A percentile compares a stretch with the other conserved stretches of the same genome.
Conservation (phyloP, 768 basidiomycete species). For the Lactifluus pinguis region DNA sequence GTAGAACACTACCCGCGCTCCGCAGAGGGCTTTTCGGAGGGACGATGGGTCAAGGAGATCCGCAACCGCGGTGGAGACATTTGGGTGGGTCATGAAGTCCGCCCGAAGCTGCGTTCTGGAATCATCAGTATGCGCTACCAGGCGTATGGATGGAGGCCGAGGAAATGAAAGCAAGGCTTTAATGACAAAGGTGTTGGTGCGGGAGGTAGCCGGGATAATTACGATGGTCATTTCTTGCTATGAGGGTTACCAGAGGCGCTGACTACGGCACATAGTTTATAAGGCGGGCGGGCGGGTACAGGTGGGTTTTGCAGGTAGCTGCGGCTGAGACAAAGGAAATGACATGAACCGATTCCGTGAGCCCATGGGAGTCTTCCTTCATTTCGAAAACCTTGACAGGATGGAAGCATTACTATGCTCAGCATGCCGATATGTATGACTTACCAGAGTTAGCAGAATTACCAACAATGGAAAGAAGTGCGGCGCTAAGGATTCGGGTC, state of each 20-base stretch:
- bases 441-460: conserved; percentile 6
- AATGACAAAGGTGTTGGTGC: conserved; percentile 14
- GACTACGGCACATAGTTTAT: conserved; percentile 4
- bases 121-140: conserved; percentile 6
- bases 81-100: background rate
- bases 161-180: conserved; percentile 16
- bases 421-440: background rate
- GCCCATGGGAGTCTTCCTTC: background rate
- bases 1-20: conserved; percentile 10
- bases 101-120: conserved; percentile 5
- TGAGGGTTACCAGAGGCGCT: background rate
- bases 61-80: conserved; percentile 10
- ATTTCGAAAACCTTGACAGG: conserved; percentile 7
- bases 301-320: background rate
- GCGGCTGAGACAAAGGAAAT: conserved; percentile 5
- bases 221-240: conserved; percentile 15
- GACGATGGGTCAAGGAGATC: conserved; percentile 13
- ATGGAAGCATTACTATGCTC: background rate
- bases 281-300: background rate
- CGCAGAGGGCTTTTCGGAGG: conserved; percentile 6
- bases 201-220: conserved; percentile 16
- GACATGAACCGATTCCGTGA: background rate
- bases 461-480: conserved; percentile 9
- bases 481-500: conserved; percentile 5
- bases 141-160: conserved; percentile 10